phyloP scores from a whole-genome alignment of 2,329 filamentous ascomycete species.

The Aspergillus vadensis region DNA sequence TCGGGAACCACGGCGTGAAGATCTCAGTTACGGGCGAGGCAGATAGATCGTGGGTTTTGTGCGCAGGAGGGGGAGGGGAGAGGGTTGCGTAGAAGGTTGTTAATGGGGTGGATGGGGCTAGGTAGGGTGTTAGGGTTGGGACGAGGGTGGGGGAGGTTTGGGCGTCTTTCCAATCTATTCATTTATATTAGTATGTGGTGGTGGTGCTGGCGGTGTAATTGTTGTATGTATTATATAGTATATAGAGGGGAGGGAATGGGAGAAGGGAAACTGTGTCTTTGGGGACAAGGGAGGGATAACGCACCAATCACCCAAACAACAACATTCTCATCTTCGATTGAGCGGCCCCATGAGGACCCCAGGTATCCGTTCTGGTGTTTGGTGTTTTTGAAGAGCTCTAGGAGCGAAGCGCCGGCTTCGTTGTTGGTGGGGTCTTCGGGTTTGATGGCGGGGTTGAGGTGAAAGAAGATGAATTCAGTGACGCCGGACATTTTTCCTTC shows the following conservation, averaged over 20 bases:
- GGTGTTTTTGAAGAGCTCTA: constrained; percentile 30
- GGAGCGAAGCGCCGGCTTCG: constrained; percentile 34
- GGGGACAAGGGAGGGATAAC: constrained; percentile 17
- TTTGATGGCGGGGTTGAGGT: constrained; percentile 38
- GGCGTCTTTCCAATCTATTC: constrained; percentile 37
- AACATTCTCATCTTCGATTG: constrained; percentile 38
- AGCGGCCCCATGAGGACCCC: constrained; percentile 41
- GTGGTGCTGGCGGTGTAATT: background rate
- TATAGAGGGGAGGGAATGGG: background rate
- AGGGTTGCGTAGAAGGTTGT: constrained; percentile 36
- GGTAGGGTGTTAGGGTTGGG: constrained; percentile 16
- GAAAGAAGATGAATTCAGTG: constrained; percentile 43
- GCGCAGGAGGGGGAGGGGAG: constrained; percentile 25
- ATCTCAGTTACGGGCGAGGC: constrained; percentile 54
- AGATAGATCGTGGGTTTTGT: constrained; percentile 30
- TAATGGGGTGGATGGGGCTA: constrained; percentile 24
- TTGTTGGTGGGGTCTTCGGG: constrained; percentile 41
- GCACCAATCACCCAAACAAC: constrained; percentile 43
- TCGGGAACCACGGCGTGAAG: constrained; percentile 47
- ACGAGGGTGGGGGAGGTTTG: constrained; percentile 17
- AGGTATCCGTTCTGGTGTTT: constrained; percentile 39
- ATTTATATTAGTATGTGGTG: background rate
- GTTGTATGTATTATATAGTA: background rate
- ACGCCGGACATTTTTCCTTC: constrained; percentile 27
- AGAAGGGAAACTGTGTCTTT: background rate